Evolutionary conservation across 2,329 filamentous ascomycete genomes (phyloP).

Genomic region (Albophoma yamanashiensis): DNA sequence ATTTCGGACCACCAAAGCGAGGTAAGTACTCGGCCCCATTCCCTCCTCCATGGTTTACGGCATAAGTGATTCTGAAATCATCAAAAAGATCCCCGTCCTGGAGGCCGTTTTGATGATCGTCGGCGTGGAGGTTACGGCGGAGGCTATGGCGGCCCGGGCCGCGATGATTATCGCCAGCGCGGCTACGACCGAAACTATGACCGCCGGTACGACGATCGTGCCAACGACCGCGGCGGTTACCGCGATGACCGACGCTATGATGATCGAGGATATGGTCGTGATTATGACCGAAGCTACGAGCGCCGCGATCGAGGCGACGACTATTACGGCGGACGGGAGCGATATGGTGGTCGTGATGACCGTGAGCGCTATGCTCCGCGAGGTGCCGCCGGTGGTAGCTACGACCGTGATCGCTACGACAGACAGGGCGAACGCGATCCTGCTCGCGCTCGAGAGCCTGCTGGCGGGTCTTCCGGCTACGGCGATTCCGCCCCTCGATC

Average conservation of each 20-base stretch:
- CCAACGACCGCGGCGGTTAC: constrained; percentile 38
- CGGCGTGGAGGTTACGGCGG: constrained; percentile 50
- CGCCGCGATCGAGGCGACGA: constrained; percentile 35
- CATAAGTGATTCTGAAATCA: not conserved
- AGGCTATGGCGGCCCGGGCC: constrained; percentile 32
- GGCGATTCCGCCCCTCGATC: constrained; percentile 30
- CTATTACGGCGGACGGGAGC: constrained; percentile 25
- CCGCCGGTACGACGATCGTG: constrained; percentile 31
- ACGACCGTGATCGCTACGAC: constrained; percentile 40
- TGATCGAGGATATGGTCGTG: constrained; percentile 38
- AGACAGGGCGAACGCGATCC: constrained; percentile 30
- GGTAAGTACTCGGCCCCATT: constrained; percentile 45
- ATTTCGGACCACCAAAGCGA: constrained; percentile 96
- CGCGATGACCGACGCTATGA: constrained; percentile 36
- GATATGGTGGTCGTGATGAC: constrained; percentile 33
- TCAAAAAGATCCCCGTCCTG: constrained; percentile 21
- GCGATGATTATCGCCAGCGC: constrained; percentile 49
- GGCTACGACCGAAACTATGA: constrained; percentile 32
- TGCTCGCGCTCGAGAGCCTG: constrained; percentile 27
- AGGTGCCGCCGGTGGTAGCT: constrained; percentile 27
- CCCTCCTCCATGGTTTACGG: not conserved
- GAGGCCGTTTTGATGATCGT: constrained; percentile 46
- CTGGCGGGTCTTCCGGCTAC: constrained; percentile 25
- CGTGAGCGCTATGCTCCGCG: constrained; percentile 30
- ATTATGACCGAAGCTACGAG: constrained; percentile 46